These are phyloP conservation scores for Neurospora sp. DNA, from an alignment of 2,329 filamentous ascomycete genomes.

Conservation along the genomic window DNA sequence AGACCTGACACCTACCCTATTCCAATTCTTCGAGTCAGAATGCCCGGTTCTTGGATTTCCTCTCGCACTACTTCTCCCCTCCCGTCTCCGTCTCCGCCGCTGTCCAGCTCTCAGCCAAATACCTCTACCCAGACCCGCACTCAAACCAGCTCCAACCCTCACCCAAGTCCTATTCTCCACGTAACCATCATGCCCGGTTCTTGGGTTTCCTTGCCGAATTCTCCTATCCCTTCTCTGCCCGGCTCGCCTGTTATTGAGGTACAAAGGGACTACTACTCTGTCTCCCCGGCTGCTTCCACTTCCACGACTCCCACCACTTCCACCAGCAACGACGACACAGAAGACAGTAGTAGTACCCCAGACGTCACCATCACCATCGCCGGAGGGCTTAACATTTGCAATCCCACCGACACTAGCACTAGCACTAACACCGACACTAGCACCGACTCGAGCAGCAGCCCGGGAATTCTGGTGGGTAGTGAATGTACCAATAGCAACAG, in stretches of 20 bases:
- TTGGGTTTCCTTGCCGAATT: neutral
- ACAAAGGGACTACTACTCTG: neutral
- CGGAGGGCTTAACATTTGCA: neutral
- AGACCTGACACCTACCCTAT: neutral
- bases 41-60: neutral
- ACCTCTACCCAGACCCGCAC: neutral
- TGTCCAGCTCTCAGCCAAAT: neutral
- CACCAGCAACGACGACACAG: neutral
- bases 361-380: neutral
- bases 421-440: no score
- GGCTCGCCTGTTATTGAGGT: neutral
- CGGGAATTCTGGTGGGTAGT: no score
- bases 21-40: neutral
- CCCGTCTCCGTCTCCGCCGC: neutral
- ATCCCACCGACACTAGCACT: neutral
- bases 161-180: neutral
- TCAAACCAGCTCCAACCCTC: neutral
- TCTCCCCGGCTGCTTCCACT: neutral
- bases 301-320: neutral
- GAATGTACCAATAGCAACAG: no score
- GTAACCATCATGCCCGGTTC: neutral
- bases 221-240: neutral
- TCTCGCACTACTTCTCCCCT: neutral
- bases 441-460: neutral
- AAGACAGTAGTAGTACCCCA: neutral